Evolutionary conservation across 306 rosid species (phyloP), one percentile per base, ranked within the genome.

Genomic region (Betula pendula): DNA sequence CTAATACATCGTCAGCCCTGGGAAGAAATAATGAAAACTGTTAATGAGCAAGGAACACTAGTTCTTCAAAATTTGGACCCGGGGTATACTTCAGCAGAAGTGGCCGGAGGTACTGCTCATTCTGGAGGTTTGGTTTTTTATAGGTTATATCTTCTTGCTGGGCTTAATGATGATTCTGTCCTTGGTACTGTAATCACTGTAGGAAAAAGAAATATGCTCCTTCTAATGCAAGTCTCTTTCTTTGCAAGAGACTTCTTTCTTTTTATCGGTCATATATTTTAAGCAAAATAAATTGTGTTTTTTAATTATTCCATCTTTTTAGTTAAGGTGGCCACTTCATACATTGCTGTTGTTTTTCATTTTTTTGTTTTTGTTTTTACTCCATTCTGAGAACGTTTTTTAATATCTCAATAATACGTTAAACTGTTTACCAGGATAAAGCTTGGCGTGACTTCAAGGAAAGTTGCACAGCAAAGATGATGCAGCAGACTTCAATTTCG

Each of bases 11-110:
- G 44, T 76, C 89, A 92, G 99, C 81, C 93, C 51, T 91, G 98
- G 98, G 96, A 91, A 81, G 99, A 91, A 67, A 82, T 67, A 70
- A 44, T 92, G 83, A 81, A 81, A 80, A 44, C 58, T 74, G 94
- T 97, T 38, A 58, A 87, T 69, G 89, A 87, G 59, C 92, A 90
- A 78, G 88, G 96, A 52, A 88, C 71, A 49, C 93, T 96, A 60
- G 85, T 92, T 83, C 79, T 91, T 80, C 89, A 91, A 77, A 96
- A 92, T 81, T 88, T 96, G 87, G 92, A 91, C 81, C 97, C 96
- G 22, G 77, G 86, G 76, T 84, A 82, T 72, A 87, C 92, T 65
- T 88, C 98, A 42, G 73, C 81, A 8, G 94, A 92, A 70, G 96
- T 92, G 63, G n/a, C n/a, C n/a, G n/a, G 90, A 91, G 96, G 99